Evolutionary conservation across 768 basidiomycete species (phyloP), one percentile per base, ranked within the genome.

Genomic region (Pisolithus albus): DNA sequence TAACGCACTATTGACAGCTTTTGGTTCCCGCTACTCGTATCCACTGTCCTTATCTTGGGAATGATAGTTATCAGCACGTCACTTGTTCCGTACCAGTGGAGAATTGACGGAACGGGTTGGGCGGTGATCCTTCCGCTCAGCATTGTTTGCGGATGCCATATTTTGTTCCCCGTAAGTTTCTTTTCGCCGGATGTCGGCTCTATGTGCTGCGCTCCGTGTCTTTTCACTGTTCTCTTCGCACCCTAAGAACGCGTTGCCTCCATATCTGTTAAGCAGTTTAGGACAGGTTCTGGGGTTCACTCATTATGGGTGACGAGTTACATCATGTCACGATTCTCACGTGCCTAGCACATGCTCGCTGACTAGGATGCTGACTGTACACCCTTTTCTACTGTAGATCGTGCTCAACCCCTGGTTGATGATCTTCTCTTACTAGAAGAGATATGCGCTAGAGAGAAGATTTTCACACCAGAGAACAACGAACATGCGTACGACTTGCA

Each of bases 351-450:
- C 26, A 26, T 26, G 26, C 26, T 26, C 26, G 4, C 7, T 5
- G 42, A 28, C 15, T 48, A 26, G 36, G 26, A 10, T 38, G 50
- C 62, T 66, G 26, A 66, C 58, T 37, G 49, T 45, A 42, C 42
- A 34, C 45, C 53, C 48, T 39, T 32, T 16, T 21, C 37, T 45
- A 4, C 34, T 47, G 30, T 55, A 86, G 77, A 85, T 94, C 56
- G 84, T 90, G 40, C 78, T 93, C 52, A 93, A 93, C 60, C 91
- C 89, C 7, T 89, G 86, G 85, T 73, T 92, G 51, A 88, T 89
- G 85, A 86, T 89, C 50, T 91, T 92, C 70, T 84, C 82, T 0
- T 80, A 78, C 58, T 66, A 37, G 56, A 44, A n/a, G 40, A 41
- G 40, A 41, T 19, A 21, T 18, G 18, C 18, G 3, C 40, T 18